phyloP scores from a whole-genome alignment of 306 rosid species.

The Prunus davidiana region DNA sequence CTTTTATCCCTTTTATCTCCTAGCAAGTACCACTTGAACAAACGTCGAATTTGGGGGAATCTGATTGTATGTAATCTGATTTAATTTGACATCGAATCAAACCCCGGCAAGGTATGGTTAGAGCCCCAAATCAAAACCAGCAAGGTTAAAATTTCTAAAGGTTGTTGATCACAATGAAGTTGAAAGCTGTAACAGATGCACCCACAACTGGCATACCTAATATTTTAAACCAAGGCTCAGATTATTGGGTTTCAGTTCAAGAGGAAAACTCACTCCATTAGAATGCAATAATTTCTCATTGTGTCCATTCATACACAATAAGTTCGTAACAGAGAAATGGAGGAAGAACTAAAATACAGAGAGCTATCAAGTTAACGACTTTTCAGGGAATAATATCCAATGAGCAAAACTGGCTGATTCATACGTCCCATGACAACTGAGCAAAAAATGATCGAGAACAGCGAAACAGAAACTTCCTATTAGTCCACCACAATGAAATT shows the following conservation, averaged over 20 bases:
- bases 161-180: too few relatives aligned
- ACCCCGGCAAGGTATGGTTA: neutral
- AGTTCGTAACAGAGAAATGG: constrained; percentile 15
- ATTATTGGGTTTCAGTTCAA: neutral
- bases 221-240: neutral
- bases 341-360: constrained; percentile 33
- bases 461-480: constrained; percentile 35
- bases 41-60: too few relatives aligned
- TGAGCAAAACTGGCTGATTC: constrained; percentile 38
- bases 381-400: constrained; percentile 28
- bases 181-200: neutral
- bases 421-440: constrained; percentile 38
- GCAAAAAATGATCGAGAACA: constrained; percentile 35
- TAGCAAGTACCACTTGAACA: too few relatives aligned
- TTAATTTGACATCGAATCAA: too few relatives aligned
- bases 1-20: too few relatives aligned
- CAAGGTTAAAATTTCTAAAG: neutral
- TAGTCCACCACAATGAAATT: constrained; percentile 43
- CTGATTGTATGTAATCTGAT: too few relatives aligned
- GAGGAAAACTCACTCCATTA: neutral
- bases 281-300: neutral
- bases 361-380: constrained; percentile 28
- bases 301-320: constrained; percentile 13
- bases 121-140: neutral
- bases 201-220: neutral